Percentiles rank a stretch among this genome's conserved stretches.
These are phyloP conservation scores for Daedaleopsis sinensis DNA, from an alignment of 768 basidiomycete species.

Conservation along the genomic window DNA sequence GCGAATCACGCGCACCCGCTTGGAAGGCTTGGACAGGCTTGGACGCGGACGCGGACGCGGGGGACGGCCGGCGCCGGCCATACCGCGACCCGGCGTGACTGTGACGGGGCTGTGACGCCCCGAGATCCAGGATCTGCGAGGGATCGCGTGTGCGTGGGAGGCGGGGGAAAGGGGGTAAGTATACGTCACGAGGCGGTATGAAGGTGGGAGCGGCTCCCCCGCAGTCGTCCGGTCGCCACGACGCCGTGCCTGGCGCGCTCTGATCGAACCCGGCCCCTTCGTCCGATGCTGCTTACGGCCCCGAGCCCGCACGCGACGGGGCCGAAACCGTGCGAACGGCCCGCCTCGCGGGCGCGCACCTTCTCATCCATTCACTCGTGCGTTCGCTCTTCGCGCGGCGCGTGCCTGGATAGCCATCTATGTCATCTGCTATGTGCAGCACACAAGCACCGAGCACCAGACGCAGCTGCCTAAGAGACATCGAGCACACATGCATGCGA, in stretches of 20 bases:
- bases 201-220: not conserved
- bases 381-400: not conserved
- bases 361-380: no score
- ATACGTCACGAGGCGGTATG: conserved; percentile 16
- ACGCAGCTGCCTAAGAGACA: no score
- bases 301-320: conserved; percentile 19
- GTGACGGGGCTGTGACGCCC: not conserved
- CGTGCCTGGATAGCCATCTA: not conserved
- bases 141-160: no score
- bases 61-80: conserved; percentile 6
- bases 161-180: not conserved
- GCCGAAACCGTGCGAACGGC: conserved; percentile 22
- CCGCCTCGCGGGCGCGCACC: not conserved
- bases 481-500: no score
- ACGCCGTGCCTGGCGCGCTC: conserved; percentile 1
- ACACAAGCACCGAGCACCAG: no score
- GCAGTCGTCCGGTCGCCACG: not conserved
- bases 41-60: no score
- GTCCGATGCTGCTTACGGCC: conserved; percentile 1
- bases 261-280: conserved; percentile 11
- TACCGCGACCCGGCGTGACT: conserved; percentile 13
- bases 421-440: no score
- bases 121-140: not conserved
- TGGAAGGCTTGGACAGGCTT: no score
- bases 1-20: no score